Base-by-base conservation (phyloP, 768 basidiomycete species). In the Suillus cothurnatus region DNA sequence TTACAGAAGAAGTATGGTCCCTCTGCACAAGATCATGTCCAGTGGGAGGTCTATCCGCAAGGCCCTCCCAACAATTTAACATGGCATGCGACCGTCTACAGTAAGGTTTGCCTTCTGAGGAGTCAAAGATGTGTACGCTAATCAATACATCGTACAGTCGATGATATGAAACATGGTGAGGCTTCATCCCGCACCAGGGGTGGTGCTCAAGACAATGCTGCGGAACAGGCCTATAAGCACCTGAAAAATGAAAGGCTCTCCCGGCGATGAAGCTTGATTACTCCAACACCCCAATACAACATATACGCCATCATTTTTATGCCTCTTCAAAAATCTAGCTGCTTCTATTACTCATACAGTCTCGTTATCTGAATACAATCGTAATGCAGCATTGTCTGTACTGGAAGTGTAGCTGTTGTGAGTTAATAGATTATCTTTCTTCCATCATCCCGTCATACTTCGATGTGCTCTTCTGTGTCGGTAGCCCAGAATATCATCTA, bases 191-290 rank as follows among this genome's bases (percentile, higher is more conserved):
- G 0, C 19, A 58, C 38, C 5, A 19, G 3, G 39, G 26, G 26
- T 12, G 26, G 15, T 26, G 57, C 57, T 38, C 38, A 21, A 5
- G 57, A 58, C 19, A 2, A 1, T 6, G 57, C 57, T 6, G 57
- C 57, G 23, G 0, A 1, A 1, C 0, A 6, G 19, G 57, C 57
- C 21, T 28, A 9, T 28, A 0, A 28, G 0, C 0, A 11, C 3
- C 26, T 58, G 57, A 28, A 2, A 11, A 5, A 11, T 12, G 57
- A 58, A 58, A 17, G 2, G 14, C 26, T 21, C 4, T n/a, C 49
- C 15, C 23, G 26, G 3, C 15, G 15, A 50, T 55, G 6, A 31
- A 11, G 49, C 8, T 2, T n/a, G 19, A 14, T 11, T 5, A 4
- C 21, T 31, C 17, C 52, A 12, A 19, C 11, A 14, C 2, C n/a